Percentiles rank a stretch among this genome's conserved stretches.
These are phyloP conservation scores for Cercospora janseana DNA, from an alignment of 2,329 filamentous ascomycete genomes.

Conservation along the genomic window DNA sequence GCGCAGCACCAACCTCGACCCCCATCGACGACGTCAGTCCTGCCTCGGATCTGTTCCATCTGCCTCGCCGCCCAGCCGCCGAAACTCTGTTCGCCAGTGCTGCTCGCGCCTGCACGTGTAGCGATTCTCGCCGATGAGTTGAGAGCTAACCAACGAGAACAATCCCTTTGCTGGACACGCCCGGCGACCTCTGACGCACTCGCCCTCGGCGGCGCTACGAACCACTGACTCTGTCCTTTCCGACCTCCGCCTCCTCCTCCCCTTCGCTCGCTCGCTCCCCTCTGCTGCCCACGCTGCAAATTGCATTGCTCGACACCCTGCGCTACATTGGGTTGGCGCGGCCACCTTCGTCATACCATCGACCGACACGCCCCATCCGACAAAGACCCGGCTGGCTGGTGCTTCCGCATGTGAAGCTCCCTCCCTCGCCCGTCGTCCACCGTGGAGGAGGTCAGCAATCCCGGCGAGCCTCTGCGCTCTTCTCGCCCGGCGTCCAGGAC, in stretches of 20 bases:
- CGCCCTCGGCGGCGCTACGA: not conserved
- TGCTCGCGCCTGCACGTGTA: conserved; percentile 1
- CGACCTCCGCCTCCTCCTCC: not conserved
- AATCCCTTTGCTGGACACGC: not conserved
- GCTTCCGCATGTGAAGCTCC: conserved; percentile 22
- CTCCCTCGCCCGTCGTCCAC: conserved; percentile 11
- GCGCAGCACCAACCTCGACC: too few relatives aligned
- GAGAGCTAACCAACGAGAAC: not conserved
- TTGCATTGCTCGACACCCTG: too few relatives aligned
- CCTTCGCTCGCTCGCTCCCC: not conserved
- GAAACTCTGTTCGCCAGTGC: not conserved
- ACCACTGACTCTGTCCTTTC: not conserved
- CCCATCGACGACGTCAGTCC: too few relatives aligned
- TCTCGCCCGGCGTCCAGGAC: conserved; percentile 13
- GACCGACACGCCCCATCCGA: conserved; percentile 14
- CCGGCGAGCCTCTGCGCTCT: conserved; percentile 18
- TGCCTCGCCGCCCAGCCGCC: not conserved
- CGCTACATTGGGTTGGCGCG: not conserved
- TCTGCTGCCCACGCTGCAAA: not conserved
- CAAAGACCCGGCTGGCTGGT: conserved; percentile 20
- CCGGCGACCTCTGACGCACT: not conserved
- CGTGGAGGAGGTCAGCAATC: conserved; percentile 20
- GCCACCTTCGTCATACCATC: conserved; percentile 11
- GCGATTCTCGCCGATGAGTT: conserved; percentile 1
- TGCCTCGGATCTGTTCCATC: too few relatives aligned